These are phyloP conservation scores for Acer negundo DNA, from an alignment of 345 rosid genomes.

Conservation along the genomic window DNA sequence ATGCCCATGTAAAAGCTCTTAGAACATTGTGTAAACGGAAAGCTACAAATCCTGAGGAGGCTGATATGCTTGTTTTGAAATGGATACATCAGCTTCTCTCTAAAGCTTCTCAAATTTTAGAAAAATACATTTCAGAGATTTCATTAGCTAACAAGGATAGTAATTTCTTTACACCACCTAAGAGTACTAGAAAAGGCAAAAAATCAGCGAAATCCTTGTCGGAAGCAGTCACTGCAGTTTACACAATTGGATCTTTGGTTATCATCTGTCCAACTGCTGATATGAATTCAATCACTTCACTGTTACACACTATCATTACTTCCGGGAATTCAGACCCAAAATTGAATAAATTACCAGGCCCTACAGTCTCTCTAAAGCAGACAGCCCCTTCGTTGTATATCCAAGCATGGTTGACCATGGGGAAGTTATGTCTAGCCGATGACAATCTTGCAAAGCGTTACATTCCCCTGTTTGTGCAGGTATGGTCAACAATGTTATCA, in stretches of 20 bases:
- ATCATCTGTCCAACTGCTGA: conserved; percentile 75
- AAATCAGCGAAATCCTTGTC: conserved; percentile 42
- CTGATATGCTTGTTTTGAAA: conserved; percentile 65
- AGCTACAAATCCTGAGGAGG: conserved; percentile 57
- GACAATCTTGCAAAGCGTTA: conserved; percentile 86
- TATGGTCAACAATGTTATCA: no score
- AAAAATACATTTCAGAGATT: conserved; percentile 51
- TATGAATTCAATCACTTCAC: conserved; percentile 57
- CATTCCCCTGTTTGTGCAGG: conserved; percentile 94
- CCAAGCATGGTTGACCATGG: conserved; percentile 93
- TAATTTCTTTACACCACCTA: conserved; percentile 68
- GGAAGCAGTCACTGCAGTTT: conserved; percentile 66
- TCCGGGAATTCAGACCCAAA: conserved; percentile 69
- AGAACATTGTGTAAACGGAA: conserved; percentile 79
- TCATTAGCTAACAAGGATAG: conserved; percentile 38
- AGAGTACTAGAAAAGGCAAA: conserved; percentile 53
- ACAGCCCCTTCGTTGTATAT: conserved; percentile 67
- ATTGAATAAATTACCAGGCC: conserved; percentile 56
- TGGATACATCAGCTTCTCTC: conserved; percentile 71
- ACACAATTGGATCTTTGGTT: conserved; percentile 78
- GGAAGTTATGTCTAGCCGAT: conserved; percentile 85
- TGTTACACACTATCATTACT: conserved; percentile 74
- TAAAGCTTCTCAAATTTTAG: conserved; percentile 61
- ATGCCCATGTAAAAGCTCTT: conserved; percentile 91
- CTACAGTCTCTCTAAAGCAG: conserved; percentile 59